Evolutionary conservation across 2,329 filamentous ascomycete species (phyloP), one percentile per base, ranked within the genome.

Genomic region (Leptographium lundbergii): DNA sequence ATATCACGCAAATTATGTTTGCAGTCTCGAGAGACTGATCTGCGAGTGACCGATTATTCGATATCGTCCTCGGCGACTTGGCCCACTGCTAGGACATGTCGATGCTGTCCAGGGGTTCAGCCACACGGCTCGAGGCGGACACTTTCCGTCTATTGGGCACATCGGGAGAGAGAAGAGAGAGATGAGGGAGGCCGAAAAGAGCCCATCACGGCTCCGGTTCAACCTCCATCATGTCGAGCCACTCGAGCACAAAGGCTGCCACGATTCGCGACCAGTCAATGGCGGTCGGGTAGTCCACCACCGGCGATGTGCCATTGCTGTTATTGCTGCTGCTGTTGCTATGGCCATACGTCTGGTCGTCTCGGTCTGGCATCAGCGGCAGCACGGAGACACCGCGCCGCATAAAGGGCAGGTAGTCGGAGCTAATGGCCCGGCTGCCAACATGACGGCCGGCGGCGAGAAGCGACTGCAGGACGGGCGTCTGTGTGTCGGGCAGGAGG

Each of bases 331-430:
- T n/a, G 42, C 6, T 9, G 36, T 0, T 88, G 88, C 66, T n/a
- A n/a, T n/a, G n/a, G n/a, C 32, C 32, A 11, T 34, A 34, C 32
- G 6, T 10, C 2, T 34, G 32, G 32, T 34, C 32, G 32, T 90
- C 90, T 0, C 81, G 80, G n/a, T 75, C 76, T 0, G 88, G 84
- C 58, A 92, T 91, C 6, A 92, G 70, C 70, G 92, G 89, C 55
- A 94, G 69, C 25, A 91, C 77, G 54, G 89, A 83, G 0, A 92
- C 88, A 0, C 89, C 89, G 48, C 86, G 78, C 3, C 73, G 74
- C 73, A 92, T 81, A 66, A 94, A 94, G 0, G 89, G 89, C 3
- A 91, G 66, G 68, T 94, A 88, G 65, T 94, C 89, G 67, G 92
- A 45, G 42, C 42, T n/a, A 19, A 19, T 22, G 42, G 42, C 42